A percentile compares a stretch with the other conserved stretches of the same genome.
Evolutionary conservation across 345 rosid species (phyloP).

Genomic region (Lagerstroemia speciosa): DNA sequence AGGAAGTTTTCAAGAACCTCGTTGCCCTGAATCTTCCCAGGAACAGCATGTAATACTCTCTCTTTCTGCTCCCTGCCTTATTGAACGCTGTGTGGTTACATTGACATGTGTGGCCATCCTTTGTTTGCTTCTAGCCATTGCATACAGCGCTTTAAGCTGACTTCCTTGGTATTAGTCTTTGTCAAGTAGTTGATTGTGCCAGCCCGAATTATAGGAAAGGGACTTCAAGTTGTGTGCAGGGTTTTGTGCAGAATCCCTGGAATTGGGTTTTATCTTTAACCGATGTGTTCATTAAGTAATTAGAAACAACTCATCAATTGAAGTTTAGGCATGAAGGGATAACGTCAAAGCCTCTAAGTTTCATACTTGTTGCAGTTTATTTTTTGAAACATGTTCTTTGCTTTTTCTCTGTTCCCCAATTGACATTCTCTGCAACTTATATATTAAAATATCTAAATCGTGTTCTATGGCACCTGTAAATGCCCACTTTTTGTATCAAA

Average conservation of each 20-base stretch:
- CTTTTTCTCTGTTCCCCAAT: neutral
- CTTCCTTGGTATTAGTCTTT: neutral
- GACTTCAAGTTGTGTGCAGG: neutral
- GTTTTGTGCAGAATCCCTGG: neutral
- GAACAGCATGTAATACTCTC: slow-evolving; percentile 73
- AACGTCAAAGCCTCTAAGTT: neutral
- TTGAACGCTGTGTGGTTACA: neutral
- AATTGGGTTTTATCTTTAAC: neutral
- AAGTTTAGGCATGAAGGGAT: neutral
- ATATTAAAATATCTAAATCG: no score
- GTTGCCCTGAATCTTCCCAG: slow-evolving; percentile 94
- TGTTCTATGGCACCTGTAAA: neutral
- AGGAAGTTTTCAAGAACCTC: slow-evolving; percentile 94
- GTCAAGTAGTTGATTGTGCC: neutral
- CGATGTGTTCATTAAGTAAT: neutral
- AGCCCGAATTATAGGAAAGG: neutral
- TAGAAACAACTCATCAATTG: neutral
- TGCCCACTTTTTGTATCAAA: neutral
- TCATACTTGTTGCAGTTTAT: neutral
- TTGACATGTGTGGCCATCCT: neutral
- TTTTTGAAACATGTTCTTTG: neutral
- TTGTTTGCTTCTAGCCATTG: neutral
- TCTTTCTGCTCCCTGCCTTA: slow-evolving; percentile 5
- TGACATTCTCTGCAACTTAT: neutral
- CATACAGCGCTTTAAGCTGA: neutral